Base-by-base conservation (phyloP, 352 stramenopile genomes). In the Sclerospora graminicola region DNA sequence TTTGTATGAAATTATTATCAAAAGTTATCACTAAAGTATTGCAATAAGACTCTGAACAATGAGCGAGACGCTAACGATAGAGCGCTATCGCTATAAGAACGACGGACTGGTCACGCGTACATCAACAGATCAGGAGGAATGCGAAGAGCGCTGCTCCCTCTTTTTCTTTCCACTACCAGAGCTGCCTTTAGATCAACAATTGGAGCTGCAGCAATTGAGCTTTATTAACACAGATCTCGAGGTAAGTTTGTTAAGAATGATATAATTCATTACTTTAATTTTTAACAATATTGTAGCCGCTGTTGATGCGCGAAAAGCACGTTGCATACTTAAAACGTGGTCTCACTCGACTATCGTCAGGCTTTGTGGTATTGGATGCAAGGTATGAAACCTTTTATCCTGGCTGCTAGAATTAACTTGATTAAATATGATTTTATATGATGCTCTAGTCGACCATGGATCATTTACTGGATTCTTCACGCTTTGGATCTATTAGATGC, bases 381-480 rank as follows among this genome's bases (percentile, higher is more conserved):
- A 83, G 69, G 69, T 82, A 58, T 41, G 23, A 24, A 15, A 14
- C 10, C 19, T n/a, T 24, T 15, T 14, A 30, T 30, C 5, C 9
- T 35, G 11, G n/a, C n/a, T n/a, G n/a, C n/a, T n/a, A n/a, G n/a
- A n/a, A n/a, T n/a, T n/a, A n/a, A n/a, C 9, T 8, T n/a, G 9
- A 35, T 4, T 16, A 5, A 15, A 41, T 41, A 30, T 30, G 18
- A 30, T 46, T 54, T 38, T 30, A 34, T 6, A 5, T 37, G 8
- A 18, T 45, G 1, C 13, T 45, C 8, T 27, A 97, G 87, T 67
- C 88, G 92, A 13, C 90, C 95, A 8, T 99, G 95, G 95, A 97
- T 99, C 44, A 61, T 94, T 14, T 99, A 99, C 63, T 98, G 95
- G 95, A 96, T 97, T 50, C 60, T 98, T 14, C 94, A 99, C 47